phyloP scores from a whole-genome alignment of 352 stramenopile genomes.

The Phytophthora multivora region DNA sequence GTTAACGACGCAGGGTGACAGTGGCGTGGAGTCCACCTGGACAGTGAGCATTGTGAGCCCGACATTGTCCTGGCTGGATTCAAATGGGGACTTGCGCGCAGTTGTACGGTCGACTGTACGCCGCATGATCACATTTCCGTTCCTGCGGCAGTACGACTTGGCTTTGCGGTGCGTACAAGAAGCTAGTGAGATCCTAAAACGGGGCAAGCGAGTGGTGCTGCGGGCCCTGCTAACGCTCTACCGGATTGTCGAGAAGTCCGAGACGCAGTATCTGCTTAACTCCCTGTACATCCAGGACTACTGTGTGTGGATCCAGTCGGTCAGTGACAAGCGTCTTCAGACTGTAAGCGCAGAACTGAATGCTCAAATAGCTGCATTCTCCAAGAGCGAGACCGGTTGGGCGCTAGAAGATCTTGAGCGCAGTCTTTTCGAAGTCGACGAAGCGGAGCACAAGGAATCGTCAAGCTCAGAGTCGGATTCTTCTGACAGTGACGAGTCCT shows the following conservation, averaged over 20 bases:
- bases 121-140: constrained; percentile 95
- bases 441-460: constrained; percentile 21
- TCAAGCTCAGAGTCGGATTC: constrained; percentile 35
- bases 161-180: constrained; percentile 81
- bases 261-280: constrained; percentile 97
- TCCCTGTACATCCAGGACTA: constrained; percentile 96
- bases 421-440: constrained; percentile 49
- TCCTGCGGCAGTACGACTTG: constrained; percentile 93
- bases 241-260: constrained; percentile 92
- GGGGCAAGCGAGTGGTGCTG: constrained; percentile 90
- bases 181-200: constrained; percentile 82
- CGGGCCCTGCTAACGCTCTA: constrained; percentile 92
- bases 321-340: constrained; percentile 54
- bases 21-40: constrained; percentile 96
- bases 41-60: constrained; percentile 95
- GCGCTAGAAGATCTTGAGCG: constrained; percentile 75
- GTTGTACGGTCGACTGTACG: constrained; percentile 82
- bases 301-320: constrained; percentile 84
- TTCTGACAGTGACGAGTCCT: constrained; percentile 36
- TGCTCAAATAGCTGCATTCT: constrained; percentile 41
- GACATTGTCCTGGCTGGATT: constrained; percentile 95
- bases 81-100: constrained; percentile 52
- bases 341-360: constrained; percentile 43
- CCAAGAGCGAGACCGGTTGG: constrained; percentile 77
- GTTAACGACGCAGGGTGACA: constrained; percentile 94